Percentiles rank a stretch among this genome's conserved stretches.
phyloP scores from a whole-genome alignment of 257 asterid genomes.

The Solanum dulcamara region DNA sequence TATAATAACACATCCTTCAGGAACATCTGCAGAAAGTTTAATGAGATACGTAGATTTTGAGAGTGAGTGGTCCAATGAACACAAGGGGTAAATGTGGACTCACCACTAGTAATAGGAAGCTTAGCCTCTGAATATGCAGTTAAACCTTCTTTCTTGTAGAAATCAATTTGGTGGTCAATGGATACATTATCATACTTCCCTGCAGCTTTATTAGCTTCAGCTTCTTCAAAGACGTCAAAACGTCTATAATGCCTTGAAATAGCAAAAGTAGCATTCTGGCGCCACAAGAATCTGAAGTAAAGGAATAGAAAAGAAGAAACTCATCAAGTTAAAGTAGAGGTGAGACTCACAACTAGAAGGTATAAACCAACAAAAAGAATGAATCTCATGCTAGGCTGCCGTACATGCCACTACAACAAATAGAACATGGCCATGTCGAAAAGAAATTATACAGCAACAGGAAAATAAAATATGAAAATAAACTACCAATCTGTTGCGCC shows the following conservation, averaged over 20 bases:
- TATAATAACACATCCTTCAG: constrained; percentile 89
- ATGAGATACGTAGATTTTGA: neutral
- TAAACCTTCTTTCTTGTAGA: constrained; percentile 77
- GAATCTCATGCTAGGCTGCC: neutral
- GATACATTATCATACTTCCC: constrained; percentile 71
- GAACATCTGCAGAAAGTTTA: constrained; percentile 74
- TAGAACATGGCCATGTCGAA: neutral
- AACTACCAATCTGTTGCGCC: neutral
- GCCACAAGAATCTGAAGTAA: constrained; percentile 76
- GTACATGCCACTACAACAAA: neutral
- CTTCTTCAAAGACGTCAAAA: constrained; percentile 90
- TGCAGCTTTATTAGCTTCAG: constrained; percentile 91
- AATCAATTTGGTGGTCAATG: constrained; percentile 70
- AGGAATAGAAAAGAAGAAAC: neutral
- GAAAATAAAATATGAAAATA: neutral
- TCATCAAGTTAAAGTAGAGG: neutral
- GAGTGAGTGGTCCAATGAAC: neutral
- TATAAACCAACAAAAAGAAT: neutral
- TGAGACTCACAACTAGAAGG: neutral
- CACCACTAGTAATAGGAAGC: constrained; percentile 97
- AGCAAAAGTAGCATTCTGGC: constrained; percentile 81
- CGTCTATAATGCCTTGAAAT: constrained; percentile 87
- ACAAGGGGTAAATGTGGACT: neutral
- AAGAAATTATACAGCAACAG: neutral
- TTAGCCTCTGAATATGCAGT: constrained; percentile 69